Evolutionary conservation across 805 yeast genomes (phyloP), one percentile per base, ranked within the genome.

Genomic region (Kazachstania martiniae): DNA sequence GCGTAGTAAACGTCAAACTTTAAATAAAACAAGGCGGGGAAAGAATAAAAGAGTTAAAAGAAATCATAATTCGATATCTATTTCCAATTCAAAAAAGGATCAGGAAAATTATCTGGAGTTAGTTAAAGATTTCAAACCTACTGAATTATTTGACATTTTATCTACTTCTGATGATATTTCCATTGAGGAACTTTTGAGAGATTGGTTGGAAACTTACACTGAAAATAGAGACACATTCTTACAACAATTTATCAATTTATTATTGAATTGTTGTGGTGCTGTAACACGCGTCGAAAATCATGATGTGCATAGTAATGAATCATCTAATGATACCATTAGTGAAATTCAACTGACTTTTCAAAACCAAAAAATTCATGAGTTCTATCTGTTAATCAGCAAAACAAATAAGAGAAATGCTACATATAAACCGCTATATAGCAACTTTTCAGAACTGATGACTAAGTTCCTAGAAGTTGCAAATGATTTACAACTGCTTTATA

Each of bases 181-280:
- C 0, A 50, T 72, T 10, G 58, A 58, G 2, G 78, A 73, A 27
- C 36, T 72, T 3, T 73, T 76, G 1, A 52, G 65, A n/a, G 66
- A 62, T 17, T 77, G 82, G 80, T 43, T 77, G 9, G 75, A 72
- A 10, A 59, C 58, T 14, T 78, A 72, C 42, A 59, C 53, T 27
- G 57, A 50, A 8, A 59, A 62, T 35, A 54, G 63, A 29, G 61
- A 63, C 34, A 50, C 49, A 10, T 76, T 86, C 2, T 55, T 82
- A 32, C 69, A 74, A 27, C 72, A 71, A 23, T 56, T 86, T 31
- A 58, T 86, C 27, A 86, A 87, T 52, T 63, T 85, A 31, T 43
- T 83, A 1, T 58, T 87, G 25, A 63, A 86, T 37, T 62, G 76
- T 30, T 74, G 83, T 49, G 95, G 95, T 0, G 77, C 86, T 31